Percentiles rank a stretch among this genome's conserved stretches.
Conservation (phyloP, 805 yeast genomes). For the Schwanniomyces pseudopolymorphus region DNA sequence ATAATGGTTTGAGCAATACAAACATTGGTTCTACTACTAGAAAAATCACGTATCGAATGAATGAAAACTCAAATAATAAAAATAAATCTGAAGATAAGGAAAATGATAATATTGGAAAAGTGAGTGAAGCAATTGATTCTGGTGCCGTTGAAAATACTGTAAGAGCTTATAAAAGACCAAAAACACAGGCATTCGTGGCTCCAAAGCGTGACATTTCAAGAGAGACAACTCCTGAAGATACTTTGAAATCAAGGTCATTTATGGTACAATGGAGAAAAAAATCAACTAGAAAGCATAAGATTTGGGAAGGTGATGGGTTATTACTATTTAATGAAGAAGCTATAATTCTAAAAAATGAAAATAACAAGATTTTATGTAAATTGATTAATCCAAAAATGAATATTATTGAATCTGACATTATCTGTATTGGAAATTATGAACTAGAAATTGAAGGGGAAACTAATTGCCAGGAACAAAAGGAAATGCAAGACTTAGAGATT, state of each 20-base stretch:
- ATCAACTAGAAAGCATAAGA: constrained; percentile 75
- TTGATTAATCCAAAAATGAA: constrained; percentile 18
- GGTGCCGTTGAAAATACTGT: not conserved
- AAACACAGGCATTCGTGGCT: not conserved
- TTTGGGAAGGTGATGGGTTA: constrained; percentile 93
- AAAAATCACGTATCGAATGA: not conserved
- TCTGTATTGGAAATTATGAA: constrained; percentile 55
- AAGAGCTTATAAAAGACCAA: not conserved
- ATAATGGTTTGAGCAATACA: not conserved
- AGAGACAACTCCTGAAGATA: not conserved
- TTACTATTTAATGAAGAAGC: constrained; percentile 33
- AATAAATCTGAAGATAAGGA: not conserved
- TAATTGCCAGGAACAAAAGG: not conserved
- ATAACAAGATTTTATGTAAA: constrained; percentile 18
- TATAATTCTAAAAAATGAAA: constrained; percentile 25
- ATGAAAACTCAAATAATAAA: not conserved
- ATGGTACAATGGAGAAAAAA: constrained; percentile 67
- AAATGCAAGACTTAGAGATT: not conserved
- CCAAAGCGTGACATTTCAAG: constrained; percentile 1
- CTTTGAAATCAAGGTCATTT: constrained; percentile 9
- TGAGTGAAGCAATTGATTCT: not conserved
- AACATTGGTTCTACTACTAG: not conserved
- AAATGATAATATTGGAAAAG: too few species aligned
- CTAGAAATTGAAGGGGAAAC: constrained; percentile 57
- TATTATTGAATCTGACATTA: constrained; percentile 2